Conservation (phyloP, 73 alveolate genomes). For the Tetrahymena malaccensis region DNA sequence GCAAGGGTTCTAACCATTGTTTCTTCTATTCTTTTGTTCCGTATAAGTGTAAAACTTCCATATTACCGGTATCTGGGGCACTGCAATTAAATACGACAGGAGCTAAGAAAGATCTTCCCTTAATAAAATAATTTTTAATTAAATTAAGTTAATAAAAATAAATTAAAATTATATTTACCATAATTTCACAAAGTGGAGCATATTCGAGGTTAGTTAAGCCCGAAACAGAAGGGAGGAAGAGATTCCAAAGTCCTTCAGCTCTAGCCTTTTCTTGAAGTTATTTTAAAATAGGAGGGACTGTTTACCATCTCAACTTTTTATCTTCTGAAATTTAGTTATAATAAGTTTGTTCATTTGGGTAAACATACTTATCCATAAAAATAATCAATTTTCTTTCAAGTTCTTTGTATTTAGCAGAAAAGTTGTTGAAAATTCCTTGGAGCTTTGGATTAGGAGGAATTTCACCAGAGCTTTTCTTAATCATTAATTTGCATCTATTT, state of each 20-base stretch:
- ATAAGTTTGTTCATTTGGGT: not conserved
- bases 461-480: not conserved
- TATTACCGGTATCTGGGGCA: slow-evolving; percentile 68
- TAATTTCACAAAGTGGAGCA: slow-evolving; percentile 35
- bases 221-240: slow-evolving; percentile 25
- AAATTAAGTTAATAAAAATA: not conserved
- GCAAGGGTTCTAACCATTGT: slow-evolving; percentile 55
- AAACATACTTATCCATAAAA: not conserved
- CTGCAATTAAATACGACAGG: slow-evolving; percentile 53
- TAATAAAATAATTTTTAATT: not conserved
- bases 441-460: not conserved
- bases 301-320: not conserved
- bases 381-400: not conserved
- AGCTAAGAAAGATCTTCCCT: slow-evolving; percentile 30
- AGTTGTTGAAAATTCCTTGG: not conserved
- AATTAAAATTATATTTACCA: not conserved
- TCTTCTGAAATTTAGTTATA: not conserved
- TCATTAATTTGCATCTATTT: not conserved
- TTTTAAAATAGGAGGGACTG: not conserved
- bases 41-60: slow-evolving; percentile 51
- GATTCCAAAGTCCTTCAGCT: slow-evolving; percentile 25
- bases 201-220: slow-evolving; percentile 44
- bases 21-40: slow-evolving; percentile 51
- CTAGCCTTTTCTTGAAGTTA: slow-evolving; percentile 5
- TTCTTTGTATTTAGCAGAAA: not conserved